Evolutionary conservation across 805 yeast species (phyloP).

Genomic region (Kuraishia ogatae): DNA sequence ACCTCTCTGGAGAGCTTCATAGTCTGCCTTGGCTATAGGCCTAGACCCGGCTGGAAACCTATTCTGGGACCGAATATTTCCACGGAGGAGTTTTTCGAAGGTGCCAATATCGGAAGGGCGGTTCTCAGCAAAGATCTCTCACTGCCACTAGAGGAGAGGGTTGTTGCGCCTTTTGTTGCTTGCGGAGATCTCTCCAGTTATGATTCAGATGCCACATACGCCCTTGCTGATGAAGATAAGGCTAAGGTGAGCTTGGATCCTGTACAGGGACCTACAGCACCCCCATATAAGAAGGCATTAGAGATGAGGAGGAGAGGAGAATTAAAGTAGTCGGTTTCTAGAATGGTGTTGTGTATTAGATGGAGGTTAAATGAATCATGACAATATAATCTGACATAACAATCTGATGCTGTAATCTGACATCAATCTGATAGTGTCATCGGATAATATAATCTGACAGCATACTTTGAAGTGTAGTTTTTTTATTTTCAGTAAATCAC

Average conservation of each 20-base stretch:
- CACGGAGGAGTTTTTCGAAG: slow-evolving; percentile 78
- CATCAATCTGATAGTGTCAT: too few species aligned
- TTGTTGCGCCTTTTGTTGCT: slow-evolving; percentile 85
- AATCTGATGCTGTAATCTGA: too few species aligned
- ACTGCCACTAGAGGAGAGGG: slow-evolving; percentile 55
- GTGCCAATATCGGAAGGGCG: slow-evolving; percentile 46
- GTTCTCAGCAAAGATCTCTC: slow-evolving; percentile 36
- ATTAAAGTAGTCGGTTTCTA: slow-evolving; percentile 15
- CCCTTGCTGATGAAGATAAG: slow-evolving; percentile 31
- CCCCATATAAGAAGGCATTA: slow-evolving; percentile 89
- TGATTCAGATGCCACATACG: slow-evolving; percentile 94
- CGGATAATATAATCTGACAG: too few species aligned
- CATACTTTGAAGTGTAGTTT: too few species aligned
- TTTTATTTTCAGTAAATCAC: background rate
- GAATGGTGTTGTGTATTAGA: background rate
- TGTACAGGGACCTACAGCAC: slow-evolving; percentile 92
- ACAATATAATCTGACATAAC: too few species aligned
- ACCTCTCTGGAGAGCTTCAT: slow-evolving; percentile 91
- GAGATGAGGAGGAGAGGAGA: slow-evolving; percentile 78
- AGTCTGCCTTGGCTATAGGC: slow-evolving; percentile 83
- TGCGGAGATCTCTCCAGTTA: slow-evolving; percentile 87
- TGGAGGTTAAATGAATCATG: background rate
- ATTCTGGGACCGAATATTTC: slow-evolving; percentile 38
- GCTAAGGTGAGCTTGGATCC: slow-evolving; percentile 63
- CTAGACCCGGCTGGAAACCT: slow-evolving; percentile 82